Percentiles rank a stretch among this genome's conserved stretches.
phyloP scores from a whole-genome alignment of 257 asterid genomes.

The Rauvolfia tetraphylla region DNA sequence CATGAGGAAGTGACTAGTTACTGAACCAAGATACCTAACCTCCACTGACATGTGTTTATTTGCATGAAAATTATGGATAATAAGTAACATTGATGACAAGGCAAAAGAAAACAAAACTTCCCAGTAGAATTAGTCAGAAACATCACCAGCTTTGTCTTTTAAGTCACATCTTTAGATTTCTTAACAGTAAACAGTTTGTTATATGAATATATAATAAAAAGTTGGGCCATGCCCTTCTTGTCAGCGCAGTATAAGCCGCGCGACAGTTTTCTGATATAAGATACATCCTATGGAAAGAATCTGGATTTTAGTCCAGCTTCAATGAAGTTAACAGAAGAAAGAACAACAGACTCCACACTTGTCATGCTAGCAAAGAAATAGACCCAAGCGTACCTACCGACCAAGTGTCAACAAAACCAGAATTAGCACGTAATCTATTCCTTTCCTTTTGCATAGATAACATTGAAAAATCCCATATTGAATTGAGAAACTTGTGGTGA shows the following conservation, averaged over 20 bases:
- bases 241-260: not conserved
- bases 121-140: not conserved
- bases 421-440: not conserved
- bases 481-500: not conserved
- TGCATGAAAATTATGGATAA: not conserved
- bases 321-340: not conserved
- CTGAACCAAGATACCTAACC: not conserved
- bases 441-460: not conserved
- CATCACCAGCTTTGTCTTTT: not conserved
- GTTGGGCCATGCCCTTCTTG: not conserved
- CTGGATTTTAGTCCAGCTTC: not conserved
- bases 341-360: not conserved
- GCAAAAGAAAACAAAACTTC: not conserved
- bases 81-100: not conserved
- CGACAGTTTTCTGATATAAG: not conserved
- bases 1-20: not conserved
- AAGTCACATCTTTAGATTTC: not conserved
- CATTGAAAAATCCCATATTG: not conserved
- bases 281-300: not conserved
- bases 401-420: not conserved
- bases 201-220: not conserved
- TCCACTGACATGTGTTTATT: not conserved
- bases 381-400: not conserved
- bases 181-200: not conserved
- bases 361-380: not conserved